Evolutionary conservation across 352 stramenopile genomes (phyloP).

Genomic region (Halophytophthora batemanensis): DNA sequence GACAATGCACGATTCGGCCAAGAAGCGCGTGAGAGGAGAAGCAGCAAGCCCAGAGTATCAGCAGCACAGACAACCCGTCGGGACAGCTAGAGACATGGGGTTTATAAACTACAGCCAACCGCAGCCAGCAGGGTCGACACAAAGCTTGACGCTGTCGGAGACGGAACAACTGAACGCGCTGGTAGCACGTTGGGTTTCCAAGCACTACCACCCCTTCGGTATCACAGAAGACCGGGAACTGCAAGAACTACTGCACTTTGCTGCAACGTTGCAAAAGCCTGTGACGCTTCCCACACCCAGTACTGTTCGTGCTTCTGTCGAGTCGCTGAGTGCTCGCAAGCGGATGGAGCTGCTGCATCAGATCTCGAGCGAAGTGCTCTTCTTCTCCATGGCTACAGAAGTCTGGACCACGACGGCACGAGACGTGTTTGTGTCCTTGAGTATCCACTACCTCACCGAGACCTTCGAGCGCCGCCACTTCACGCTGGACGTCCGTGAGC

Average conservation of each 20-base stretch:
- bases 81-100: neutral
- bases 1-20: too few species aligned
- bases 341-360: conserved; percentile 41
- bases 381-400: conserved; percentile 44
- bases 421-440: conserved; percentile 48
- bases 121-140: neutral
- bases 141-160: conserved; percentile 31
- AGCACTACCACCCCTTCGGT: conserved; percentile 41
- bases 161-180: conserved; percentile 41
- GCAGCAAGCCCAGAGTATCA: neutral
- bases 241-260: conserved; percentile 41
- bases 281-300: conserved; percentile 32
- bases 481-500: conserved; percentile 43
- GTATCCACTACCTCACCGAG: conserved; percentile 42
- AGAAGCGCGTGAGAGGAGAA: neutral
- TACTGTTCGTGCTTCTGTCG: conserved; percentile 39
- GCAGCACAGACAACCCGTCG: neutral
- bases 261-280: conserved; percentile 30
- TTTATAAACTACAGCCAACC: neutral
- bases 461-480: conserved; percentile 42
- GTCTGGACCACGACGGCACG: conserved; percentile 45
- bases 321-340: conserved; percentile 38
- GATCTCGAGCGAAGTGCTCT: conserved; percentile 40
- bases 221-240: conserved; percentile 47
- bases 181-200: conserved; percentile 45